Evolutionary conservation across 2,329 filamentous ascomycete species (phyloP), one percentile per base, ranked within the genome.

Genomic region (Metarhizium brunneum): DNA sequence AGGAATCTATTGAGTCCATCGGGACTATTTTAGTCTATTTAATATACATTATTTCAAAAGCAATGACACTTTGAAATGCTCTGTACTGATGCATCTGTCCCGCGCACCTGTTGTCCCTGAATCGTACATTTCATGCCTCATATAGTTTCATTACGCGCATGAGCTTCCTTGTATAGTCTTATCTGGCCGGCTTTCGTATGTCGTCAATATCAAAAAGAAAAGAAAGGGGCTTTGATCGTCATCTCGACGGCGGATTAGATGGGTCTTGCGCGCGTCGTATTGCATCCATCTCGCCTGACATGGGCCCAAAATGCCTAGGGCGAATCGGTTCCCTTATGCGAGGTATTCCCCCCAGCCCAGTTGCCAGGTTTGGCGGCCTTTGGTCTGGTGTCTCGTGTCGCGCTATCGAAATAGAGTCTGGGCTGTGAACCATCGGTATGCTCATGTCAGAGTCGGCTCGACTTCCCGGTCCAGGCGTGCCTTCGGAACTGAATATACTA

Each of bases 401-500:
- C 2, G 10, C 53, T 16, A 38, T 54, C 3, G 56, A 52, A 6
- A 59, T n/a, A 7, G 56, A 51, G 8, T 58, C 60, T 2, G 58
- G 60, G 42, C 60, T 59, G 52, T 57, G 54, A 16, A 50, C 54
- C 3, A 54, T 25, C 4, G 57, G 54, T 3, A 51, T 18, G 30
- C 57, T 52, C 16, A 53, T 42, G 4, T 59, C 60, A 10, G 57
- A 57, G 18, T 53, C 57, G 3, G 59, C 54, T 20, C 56, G 54
- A 14, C 60, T 59, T 30, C 43, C 53, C 1, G 57, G 58, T 6
- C 57, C 55, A 30, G 54, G 54, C 10, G 38, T 45, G 30, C 43
- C 40, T 43, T 56, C 55, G 4, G 20, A 45, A 14, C 29, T 50
- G 6, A 36, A 11, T 16, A 43, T 14, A 6, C 36, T 45, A 20